Conservation (phyloP, 176 grass and related monocot genomes). For the Ensete ventricosum region DNA sequence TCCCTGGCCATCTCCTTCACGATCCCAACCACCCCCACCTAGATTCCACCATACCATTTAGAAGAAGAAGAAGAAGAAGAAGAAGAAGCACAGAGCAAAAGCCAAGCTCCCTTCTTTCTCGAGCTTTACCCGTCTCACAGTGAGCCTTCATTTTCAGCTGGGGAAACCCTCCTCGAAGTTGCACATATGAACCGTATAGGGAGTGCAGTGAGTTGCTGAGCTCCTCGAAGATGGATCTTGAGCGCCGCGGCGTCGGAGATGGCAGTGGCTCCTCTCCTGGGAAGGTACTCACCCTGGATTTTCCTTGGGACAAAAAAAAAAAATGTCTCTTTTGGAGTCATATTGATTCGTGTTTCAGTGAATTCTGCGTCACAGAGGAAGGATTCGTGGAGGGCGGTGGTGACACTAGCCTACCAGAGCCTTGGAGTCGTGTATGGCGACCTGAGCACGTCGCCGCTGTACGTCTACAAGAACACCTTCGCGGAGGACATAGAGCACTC, state of each 20-base stretch:
- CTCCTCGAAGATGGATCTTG: slow-evolving; percentile 4
- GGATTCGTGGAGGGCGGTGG: slow-evolving; percentile 63
- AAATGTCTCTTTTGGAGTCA: neutral
- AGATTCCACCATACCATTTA: neutral
- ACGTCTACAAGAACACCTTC: slow-evolving; percentile 95
- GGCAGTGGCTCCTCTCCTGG: neutral
- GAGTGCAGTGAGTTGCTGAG: neutral
- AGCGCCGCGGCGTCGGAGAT: neutral
- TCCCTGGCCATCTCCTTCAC: neutral
- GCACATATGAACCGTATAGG: neutral
- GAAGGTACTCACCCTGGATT: neutral
- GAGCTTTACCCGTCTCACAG: neutral
- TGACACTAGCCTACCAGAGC: slow-evolving; percentile 89
- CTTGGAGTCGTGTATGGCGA: slow-evolving; percentile 93
- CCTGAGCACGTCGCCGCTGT: slow-evolving; percentile 88
- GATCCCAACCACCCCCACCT: neutral
- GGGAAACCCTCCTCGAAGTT: neutral
- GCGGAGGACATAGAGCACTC: slow-evolving; percentile 97
- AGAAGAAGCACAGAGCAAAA: neutral
- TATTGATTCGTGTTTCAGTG: neutral
- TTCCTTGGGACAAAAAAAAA: neutral
- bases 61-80: neutral
- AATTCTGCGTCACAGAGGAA: neutral
- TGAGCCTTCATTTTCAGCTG: neutral
- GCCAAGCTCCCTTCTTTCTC: neutral